Evolutionary conservation across 202 grass and related monocot genomes (phyloP).

Genomic region (Dendrocalamus latiflorus): DNA sequence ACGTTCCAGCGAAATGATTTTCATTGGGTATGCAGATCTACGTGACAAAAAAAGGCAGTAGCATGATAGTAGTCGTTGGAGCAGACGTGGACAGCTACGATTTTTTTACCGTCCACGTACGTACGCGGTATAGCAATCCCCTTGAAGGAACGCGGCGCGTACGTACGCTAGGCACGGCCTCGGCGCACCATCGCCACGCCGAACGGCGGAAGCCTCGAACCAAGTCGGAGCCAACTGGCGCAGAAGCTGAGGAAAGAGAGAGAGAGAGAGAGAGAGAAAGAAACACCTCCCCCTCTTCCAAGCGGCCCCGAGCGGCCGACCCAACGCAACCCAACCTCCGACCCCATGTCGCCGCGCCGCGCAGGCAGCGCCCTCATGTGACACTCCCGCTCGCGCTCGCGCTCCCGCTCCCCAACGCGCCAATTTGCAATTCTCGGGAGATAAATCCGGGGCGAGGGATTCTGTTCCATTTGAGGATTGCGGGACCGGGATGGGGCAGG

Average conservation of each 20-base stretch:
- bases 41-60: too few relatives aligned
- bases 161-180: too few relatives aligned
- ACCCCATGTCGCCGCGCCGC: conserved; percentile 6
- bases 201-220: background rate
- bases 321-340: background rate
- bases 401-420: background rate
- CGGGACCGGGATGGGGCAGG: conserved; percentile 49
- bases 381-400: background rate
- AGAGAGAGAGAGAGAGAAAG: background rate
- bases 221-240: conserved; percentile 21
- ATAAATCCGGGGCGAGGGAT: conserved; percentile 9
- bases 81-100: too few relatives aligned
- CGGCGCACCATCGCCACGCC: background rate
- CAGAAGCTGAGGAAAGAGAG: background rate
- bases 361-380: conserved; percentile 24
- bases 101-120: too few relatives aligned
- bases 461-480: background rate
- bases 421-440: background rate
- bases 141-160: too few relatives aligned
- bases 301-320: background rate
- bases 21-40: too few relatives aligned
- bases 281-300: background rate
- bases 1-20: too few relatives aligned
- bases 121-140: too few relatives aligned
- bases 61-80: too few relatives aligned